phyloP scores from a whole-genome alignment of 2,329 filamentous ascomycete species.

The Hymenoscyphus occultus region DNA sequence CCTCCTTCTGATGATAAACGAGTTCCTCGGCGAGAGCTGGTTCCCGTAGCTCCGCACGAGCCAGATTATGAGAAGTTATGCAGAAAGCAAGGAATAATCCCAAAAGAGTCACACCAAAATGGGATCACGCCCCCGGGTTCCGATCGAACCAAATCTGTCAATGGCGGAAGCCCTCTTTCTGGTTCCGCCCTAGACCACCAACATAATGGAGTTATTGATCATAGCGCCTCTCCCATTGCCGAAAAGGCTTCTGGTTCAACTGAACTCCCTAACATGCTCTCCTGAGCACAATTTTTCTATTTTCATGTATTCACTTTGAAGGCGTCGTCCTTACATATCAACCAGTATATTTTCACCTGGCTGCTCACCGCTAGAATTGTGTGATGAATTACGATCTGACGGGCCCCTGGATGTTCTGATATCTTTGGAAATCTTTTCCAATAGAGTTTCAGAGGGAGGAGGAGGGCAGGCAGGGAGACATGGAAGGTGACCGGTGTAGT shows the following conservation, averaged over 20 bases:
- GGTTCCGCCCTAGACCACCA: slow-evolving; percentile 13
- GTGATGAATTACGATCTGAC: slow-evolving; percentile 1
- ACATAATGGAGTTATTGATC: neutral
- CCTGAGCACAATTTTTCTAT: neutral
- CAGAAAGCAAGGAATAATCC: slow-evolving; percentile 54
- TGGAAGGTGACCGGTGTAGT: neutral
- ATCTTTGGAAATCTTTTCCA: neutral
- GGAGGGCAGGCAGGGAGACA: neutral
- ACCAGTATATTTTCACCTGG: neutral
- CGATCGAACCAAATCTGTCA: slow-evolving; percentile 33
- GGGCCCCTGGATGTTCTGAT: slow-evolving; percentile 3
- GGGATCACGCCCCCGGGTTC: slow-evolving; percentile 35
- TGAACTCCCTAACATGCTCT: neutral
- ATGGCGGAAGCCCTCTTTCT: slow-evolving; percentile 29
- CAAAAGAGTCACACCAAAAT: slow-evolving; percentile 17
- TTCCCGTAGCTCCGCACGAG: slow-evolving; percentile 53
- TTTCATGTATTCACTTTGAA: neutral
- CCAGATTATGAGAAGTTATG: slow-evolving; percentile 56
- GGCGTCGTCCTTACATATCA: neutral
- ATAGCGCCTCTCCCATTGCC: neutral
- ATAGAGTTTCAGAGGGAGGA: neutral
- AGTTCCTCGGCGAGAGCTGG: slow-evolving; percentile 51
- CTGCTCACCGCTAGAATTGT: neutral
- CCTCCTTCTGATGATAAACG: slow-evolving; percentile 53
- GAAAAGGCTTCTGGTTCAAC: neutral